Evolutionary conservation across 352 stramenopile genomes (phyloP), one percentile per base, ranked within the genome.

Genomic region (Phytophthora citricola): DNA sequence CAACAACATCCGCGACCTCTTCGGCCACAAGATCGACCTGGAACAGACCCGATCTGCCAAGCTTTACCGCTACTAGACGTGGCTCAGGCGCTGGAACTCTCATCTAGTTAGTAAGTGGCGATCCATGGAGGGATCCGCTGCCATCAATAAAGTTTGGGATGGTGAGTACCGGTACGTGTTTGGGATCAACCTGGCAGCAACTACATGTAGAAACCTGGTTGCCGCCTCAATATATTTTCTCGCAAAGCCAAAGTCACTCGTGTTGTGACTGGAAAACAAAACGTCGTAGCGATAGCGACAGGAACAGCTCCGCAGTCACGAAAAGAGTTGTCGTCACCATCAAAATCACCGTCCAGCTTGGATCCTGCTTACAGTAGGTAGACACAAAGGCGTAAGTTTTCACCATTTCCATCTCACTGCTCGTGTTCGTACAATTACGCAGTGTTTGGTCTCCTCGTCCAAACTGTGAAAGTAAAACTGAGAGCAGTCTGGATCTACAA

Each of bases 1-100:
- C 64, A 98, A 94, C 73, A 99, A 99, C 85, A 99, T 99, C 76
- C 90, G 98, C 57, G 97, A 99, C 77, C 94, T 99, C 57, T 99
- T 99, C 76, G 98, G 98, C 68, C 98, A 99, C 87, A 99, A 99
- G 90, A 90, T 98, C 41, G 97, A 99, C 79, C 86, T 99, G 70
- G 94, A 97, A 50, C 90, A 98, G 72, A 99, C 97, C 36, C 85
- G 85, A 85, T 97, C 90, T 68, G 96, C 96, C 69, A 93, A 94
- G 67, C 69, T 96, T 40, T 94, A 93, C 74, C 88, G 88, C 75
- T 89, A 92, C 77, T 93, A 90, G 59, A 71, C 58, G 44, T 48
- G 26, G 14, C 17, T 38, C 31, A 56, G 58, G 34, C 48, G 43
- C 27, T 40, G 46, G 14, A 52, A 41, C 52, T 20, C 46, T 27